Percentiles rank a stretch among this genome's conserved stretches.
Evolutionary conservation across 2,329 filamentous ascomycete species (phyloP).

Genomic region (Paraconiothyrium sp.): DNA sequence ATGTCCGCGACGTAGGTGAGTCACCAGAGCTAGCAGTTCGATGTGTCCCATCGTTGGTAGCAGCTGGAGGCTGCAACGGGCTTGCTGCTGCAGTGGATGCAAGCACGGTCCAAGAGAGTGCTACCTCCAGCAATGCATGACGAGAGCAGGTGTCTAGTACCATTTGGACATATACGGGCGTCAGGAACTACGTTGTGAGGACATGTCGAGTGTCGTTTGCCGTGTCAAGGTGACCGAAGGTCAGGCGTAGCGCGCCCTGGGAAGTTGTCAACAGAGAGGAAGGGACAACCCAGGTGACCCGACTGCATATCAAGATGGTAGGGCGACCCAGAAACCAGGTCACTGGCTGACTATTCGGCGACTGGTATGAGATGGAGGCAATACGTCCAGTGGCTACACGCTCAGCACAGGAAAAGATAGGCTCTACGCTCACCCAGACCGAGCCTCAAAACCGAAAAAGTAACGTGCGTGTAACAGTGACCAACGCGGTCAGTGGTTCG

Average conservation of each 20-base stretch:
- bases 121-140: neutral
- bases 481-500: neutral
- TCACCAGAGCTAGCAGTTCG: constrained; percentile 16
- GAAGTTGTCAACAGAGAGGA: neutral
- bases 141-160: neutral
- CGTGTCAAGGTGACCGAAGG: neutral
- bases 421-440: neutral
- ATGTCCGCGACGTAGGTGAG: constrained; percentile 18
- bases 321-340: constrained; percentile 9
- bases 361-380: neutral
- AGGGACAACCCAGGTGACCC: neutral
- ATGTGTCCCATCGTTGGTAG: neutral
- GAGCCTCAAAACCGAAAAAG: constrained; percentile 2
- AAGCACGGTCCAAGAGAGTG: neutral
- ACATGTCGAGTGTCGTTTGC: constrained; percentile 3
- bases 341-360: constrained; percentile 1
- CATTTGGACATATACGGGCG: neutral
- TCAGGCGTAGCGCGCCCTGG: neutral
- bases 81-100: neutral
- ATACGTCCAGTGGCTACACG: neutral
- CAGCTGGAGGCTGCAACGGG: neutral
- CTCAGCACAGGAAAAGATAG: constrained; percentile 6
- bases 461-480: constrained; percentile 7
- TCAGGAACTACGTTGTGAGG: neutral
- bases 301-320: neutral